These are phyloP conservation scores for Leccinellum albellum DNA, from an alignment of 768 basidiomycete species.

Conservation along the genomic window DNA sequence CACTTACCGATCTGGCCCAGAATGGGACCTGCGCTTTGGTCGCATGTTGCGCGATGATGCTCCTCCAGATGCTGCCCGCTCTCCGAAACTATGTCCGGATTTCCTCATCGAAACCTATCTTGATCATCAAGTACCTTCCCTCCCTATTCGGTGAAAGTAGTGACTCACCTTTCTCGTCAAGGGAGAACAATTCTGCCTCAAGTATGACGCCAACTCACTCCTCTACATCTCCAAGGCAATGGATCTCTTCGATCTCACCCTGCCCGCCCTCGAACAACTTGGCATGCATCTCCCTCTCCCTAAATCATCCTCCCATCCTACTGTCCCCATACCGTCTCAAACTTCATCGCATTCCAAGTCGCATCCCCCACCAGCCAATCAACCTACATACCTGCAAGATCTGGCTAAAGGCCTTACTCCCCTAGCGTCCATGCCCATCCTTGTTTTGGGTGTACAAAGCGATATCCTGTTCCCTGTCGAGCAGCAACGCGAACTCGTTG, in stretches of 20 bases:
- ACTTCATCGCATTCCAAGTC: slow-evolving; percentile 59
- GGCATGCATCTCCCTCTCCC: slow-evolving; percentile 42
- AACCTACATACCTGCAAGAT: slow-evolving; percentile 69
- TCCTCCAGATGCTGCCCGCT: neutral
- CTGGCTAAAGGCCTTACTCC: slow-evolving; percentile 78
- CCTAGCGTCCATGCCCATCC: slow-evolving; percentile 69
- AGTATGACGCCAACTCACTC: slow-evolving; percentile 98
- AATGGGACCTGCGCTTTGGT: slow-evolving; percentile 98
- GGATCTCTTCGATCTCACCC: slow-evolving; percentile 97
- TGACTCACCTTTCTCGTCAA: slow-evolving; percentile 31
- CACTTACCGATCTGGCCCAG: slow-evolving; percentile 97
- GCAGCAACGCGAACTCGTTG: slow-evolving; percentile 92
- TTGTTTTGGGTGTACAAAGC: slow-evolving; percentile 92
- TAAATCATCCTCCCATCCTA: slow-evolving; percentile 16
- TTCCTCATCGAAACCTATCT: slow-evolving; percentile 99
- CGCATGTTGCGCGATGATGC: slow-evolving; percentile 53
- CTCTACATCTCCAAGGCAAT: slow-evolving; percentile 99
- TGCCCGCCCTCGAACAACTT: slow-evolving; percentile 66
- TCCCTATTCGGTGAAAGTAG: fast-evolving
- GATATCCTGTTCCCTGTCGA: slow-evolving; percentile 97
- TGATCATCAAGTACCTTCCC: slow-evolving; percentile 68
- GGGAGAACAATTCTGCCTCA: slow-evolving; percentile 96
- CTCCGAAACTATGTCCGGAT: slow-evolving; percentile 89
- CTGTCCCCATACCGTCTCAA: slow-evolving; percentile 13
- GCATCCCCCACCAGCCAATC: slow-evolving; percentile 68